Base-by-base conservation (phyloP, 1,284 basidiomycete species). In the Microstroma glucosiphilum region DNA sequence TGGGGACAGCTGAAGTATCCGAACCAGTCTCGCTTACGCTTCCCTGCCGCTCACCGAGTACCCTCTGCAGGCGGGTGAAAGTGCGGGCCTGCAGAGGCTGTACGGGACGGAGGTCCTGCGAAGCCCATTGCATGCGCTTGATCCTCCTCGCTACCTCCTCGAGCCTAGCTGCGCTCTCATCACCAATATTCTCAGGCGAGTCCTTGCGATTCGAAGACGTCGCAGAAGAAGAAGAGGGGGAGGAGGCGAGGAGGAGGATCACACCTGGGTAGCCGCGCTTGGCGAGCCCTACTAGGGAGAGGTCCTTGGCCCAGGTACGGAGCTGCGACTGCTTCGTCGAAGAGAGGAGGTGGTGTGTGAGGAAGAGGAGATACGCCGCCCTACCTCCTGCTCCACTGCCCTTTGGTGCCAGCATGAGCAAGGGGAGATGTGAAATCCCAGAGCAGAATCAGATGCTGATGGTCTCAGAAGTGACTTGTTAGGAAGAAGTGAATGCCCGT, bases 91-190 rank as follows among this genome's bases (percentile, higher is more conserved):
- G 15, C 51, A 54, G 4, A 3, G 51, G 7, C 51, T 54, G 51
- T 19, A 54, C 13, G 21, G 51, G 51, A 23, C 51, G n/a, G 7
- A 26, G 21, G 25, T 54, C 51, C 21, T 54, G 51, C 21, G 51
- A 54, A 6, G 51, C 51, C 51, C 51, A 54, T 17, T 25, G n/a
- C 51, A 54, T 19, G 17, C 21, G 26, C 78, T 91, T 91, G 82
- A 99, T 97, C 72, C 25, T 54, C 26, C 25, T 19, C 3, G 3
- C 51, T 6, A 54, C 51, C 13, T 54, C 51, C 21, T 13, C 15
- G 21, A 54, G 51, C 25, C 21, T 48, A 12, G 4, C 43, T 12
- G 43, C 13, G 17, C 43, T 48, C 17, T 48, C 21, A 3, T 6
- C 21, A 12, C 12, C 43, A n/a, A n/a, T n/a, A 3, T 17, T 12